Evolutionary conservation across 2,329 filamentous ascomycete genomes (phyloP), one percentile per base, ranked within the genome.

Genomic region (Verruconis gallopava): DNA sequence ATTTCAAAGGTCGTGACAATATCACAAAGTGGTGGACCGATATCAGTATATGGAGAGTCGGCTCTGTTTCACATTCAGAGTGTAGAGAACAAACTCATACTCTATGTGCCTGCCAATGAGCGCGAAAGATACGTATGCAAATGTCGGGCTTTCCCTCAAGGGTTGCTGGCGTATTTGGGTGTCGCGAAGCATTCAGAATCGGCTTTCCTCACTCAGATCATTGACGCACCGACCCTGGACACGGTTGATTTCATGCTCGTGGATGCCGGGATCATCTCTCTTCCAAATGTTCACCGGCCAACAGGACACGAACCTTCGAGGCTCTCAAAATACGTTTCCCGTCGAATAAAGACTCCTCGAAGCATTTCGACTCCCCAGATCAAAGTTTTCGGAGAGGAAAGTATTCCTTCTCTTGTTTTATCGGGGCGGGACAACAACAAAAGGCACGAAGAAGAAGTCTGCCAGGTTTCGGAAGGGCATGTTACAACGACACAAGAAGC

Each of bases 191-290:
- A 3, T 25, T 6, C 13, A 18, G 4, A 4, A 4, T 28, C 36
- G 21, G 15, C 6, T 3, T 13, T 5, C 2, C 20, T 47, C 2
- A 37, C 21, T 4, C 14, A 33, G 11, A 44, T 47, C 17, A 36
- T 46, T 2, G 30, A 9, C 13, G 43, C 43, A n/a, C 13, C 14
- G 3, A 40, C 12, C n/a, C 25, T 47, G 3, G n/a, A 20, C 20
- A 17, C 15, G 2, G 46, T 47, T 4, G 46, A 47, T 21, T 9
- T 21, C 6, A 35, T 47, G 22, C 46, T 47, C 15, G 21, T 43
- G 5, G n/a, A 32, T 15, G 43, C 19, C 3, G 46, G 46, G 18
- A 47, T 47, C 17, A 41, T 47, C 15, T 17, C n/a, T n/a, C n/a
- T n/a, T n/a, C n/a, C n/a, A n/a, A n/a, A n/a, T n/a, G n/a, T n/a